These are phyloP conservation scores for Astrothelium macrocarpum DNA, from an alignment of 495 filamentous ascomycete genomes.

Conservation along the genomic window DNA sequence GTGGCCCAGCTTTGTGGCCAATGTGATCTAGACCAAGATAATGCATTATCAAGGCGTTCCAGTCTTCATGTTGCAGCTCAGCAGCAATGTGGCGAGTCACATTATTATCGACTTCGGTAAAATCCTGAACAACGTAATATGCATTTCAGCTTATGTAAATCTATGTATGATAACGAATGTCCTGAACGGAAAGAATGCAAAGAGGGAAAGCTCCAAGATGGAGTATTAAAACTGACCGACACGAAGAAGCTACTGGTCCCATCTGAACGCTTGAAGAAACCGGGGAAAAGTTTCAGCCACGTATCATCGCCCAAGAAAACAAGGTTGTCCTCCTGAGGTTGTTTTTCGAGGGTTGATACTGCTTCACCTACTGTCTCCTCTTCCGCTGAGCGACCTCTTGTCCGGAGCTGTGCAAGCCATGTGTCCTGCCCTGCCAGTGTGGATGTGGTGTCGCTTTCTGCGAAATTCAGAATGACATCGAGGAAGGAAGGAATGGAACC, in stretches of 20 bases:
- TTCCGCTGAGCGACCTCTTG: conserved; percentile 33
- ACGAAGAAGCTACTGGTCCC: conserved; percentile 98
- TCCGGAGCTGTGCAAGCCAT: conserved; percentile 87
- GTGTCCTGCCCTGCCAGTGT: conserved; percentile 82
- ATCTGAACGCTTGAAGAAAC: conserved; percentile 70
- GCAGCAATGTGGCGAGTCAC: conserved; percentile 80
- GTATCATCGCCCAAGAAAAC: conserved; percentile 98
- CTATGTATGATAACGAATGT: neutral
- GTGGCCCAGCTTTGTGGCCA: conserved; percentile 90
- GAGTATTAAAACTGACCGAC: conserved; percentile 55
- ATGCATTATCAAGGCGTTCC: conserved; percentile 90
- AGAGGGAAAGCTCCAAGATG: neutral
- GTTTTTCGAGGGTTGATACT: neutral
- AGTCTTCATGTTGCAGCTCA: conserved; percentile 69
- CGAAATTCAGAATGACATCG: conserved; percentile 93
- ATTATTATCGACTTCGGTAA: conserved; percentile 94
- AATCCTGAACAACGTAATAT: conserved; percentile 54
- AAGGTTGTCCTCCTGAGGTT: conserved; percentile 46
- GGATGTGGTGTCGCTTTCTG: conserved; percentile 83
- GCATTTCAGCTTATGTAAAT: conserved; percentile 3
- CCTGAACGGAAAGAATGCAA: neutral
- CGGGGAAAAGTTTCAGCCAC: conserved; percentile 91
- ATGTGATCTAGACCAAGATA: conserved; percentile 97
- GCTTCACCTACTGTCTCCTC: neutral
- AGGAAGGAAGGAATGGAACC: conserved; percentile 94